Conservation (phyloP, 2,329 filamentous ascomycete species). For the Diplodia scrobiculata region DNA sequence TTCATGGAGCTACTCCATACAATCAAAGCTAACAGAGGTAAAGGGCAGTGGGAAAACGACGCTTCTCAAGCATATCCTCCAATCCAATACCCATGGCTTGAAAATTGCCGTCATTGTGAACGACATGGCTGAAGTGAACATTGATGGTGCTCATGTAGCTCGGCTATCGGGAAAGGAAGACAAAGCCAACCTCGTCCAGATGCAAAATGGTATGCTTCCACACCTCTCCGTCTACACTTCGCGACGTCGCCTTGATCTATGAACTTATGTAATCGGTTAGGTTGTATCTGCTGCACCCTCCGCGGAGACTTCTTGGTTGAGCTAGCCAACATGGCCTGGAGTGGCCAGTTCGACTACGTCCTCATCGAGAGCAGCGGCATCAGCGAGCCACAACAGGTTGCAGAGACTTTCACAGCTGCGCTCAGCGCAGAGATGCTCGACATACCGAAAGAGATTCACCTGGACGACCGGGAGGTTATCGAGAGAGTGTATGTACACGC, state of each 20-base stretch:
- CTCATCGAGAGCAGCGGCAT: constrained; percentile 72
- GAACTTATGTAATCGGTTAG: background rate
- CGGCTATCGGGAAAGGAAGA: constrained; percentile 48
- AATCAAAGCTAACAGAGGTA: background rate
- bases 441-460: constrained; percentile 48
- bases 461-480: constrained; percentile 51
- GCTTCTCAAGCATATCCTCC: constrained; percentile 67
- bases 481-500: constrained; percentile 49
- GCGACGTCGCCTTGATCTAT: background rate
- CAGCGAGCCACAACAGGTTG: constrained; percentile 72
- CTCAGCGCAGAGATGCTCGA: constrained; percentile 52
- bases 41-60: constrained; percentile 73
- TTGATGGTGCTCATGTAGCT: constrained; percentile 65
- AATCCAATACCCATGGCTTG: constrained; percentile 64
- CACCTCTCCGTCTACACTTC: background rate
- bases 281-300: constrained; percentile 75
- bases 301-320: constrained; percentile 71
- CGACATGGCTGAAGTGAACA: constrained; percentile 64
- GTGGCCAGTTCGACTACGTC: constrained; percentile 68
- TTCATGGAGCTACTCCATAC: background rate
- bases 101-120: constrained; percentile 73
- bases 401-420: constrained; percentile 67
- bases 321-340: constrained; percentile 63
- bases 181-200: constrained; percentile 65
- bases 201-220: constrained; percentile 57